Conservation (phyloP, 352 stramenopile species). For the Saprolegnia diclina region DNA sequence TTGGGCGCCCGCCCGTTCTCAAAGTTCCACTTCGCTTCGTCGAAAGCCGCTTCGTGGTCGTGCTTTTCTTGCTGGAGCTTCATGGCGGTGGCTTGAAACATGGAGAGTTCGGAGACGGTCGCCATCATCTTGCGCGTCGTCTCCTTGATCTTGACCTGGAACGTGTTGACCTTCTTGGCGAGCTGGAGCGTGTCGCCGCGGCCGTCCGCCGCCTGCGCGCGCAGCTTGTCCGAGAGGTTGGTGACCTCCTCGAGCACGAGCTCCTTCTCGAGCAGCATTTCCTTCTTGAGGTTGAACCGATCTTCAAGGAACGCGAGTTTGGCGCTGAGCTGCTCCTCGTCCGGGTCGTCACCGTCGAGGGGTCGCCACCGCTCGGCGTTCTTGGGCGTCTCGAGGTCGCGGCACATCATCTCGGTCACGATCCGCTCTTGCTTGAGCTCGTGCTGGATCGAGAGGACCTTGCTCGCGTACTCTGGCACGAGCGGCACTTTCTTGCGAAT, state of each 20-base stretch:
- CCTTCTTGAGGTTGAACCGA: slow-evolving; percentile 87
- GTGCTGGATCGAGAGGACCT: slow-evolving; percentile 71
- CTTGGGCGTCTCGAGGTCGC: slow-evolving; percentile 87
- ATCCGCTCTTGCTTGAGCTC: slow-evolving; percentile 81
- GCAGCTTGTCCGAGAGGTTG: slow-evolving; percentile 78
- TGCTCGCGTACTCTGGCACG: slow-evolving; percentile 71
- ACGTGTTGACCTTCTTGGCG: slow-evolving; percentile 87
- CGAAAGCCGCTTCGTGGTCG: slow-evolving; percentile 53
- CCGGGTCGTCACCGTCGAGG: slow-evolving; percentile 84
- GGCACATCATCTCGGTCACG: slow-evolving; percentile 84
- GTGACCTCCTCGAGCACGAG: slow-evolving; percentile 92
- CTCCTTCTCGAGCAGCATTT: slow-evolving; percentile 91
- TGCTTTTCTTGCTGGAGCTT: slow-evolving; percentile 92
- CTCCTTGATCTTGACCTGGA: slow-evolving; percentile 87
- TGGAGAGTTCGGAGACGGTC: slow-evolving; percentile 90
- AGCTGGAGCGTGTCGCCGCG: slow-evolving; percentile 72
- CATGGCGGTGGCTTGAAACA: slow-evolving; percentile 93
- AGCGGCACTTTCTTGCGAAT: slow-evolving; percentile 64
- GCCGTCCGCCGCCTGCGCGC: slow-evolving; percentile 63
- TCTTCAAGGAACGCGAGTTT: slow-evolving; percentile 84
- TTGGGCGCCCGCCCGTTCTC: slow-evolving; percentile 68
- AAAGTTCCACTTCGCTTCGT: slow-evolving; percentile 53
- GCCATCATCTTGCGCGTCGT: slow-evolving; percentile 93
- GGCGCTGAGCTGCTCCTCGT: slow-evolving; percentile 79
- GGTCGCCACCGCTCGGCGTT: slow-evolving; percentile 84